Evolutionary conservation across 148 eudicot genomes (phyloP), one percentile per base, ranked within the genome.

Genomic region (Cornus suecica): DNA sequence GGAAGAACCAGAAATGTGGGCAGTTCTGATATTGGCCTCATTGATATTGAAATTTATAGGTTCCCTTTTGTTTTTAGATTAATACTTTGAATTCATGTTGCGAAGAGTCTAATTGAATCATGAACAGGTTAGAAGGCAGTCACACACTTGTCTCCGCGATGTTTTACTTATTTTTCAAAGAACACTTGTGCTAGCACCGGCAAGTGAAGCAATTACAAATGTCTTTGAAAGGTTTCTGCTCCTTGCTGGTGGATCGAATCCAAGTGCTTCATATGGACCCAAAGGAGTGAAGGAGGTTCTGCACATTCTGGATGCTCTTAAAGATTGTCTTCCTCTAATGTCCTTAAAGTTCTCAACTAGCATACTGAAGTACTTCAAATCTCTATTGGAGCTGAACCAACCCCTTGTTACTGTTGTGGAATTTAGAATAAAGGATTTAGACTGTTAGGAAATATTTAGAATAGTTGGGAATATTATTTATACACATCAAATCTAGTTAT

Each of bases 211-310:
- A 34, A 79, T 96, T 41, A 83, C 87, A 18, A 90, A 83, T 74
- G 77, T 88, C 78, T 89, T 96, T 72, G 87, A 85, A 77, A 88
- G 88, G 83, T 82, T 79, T 54, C 83, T 96, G 45, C 89, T 93
- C 27, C 87, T 96, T 67, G 92, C 97, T 34, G 93, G 91, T 28
- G 89, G 86, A 77, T 86, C 97, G 52, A 78, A 82, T 76, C 78
- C 83, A 20, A 83, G 72, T 77, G 70, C 87, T 83, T 81, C 88
- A 18, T 96, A 91, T 75, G 79, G 81, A 8, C 77, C 88, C 54
- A 88, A 80, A 83, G 93, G 92, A 84, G 99, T 98, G 67, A 97
- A 88, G 80, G 89, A 91, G 81, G 88, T 93, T 62, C 77, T 96
- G 31, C 86, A 86, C 80, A 74, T 96, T 56, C 83, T 96, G 76